Evolutionary conservation across 176 grass and related monocot species (phyloP), one percentile per base, ranked within the genome.

Genomic region (Ananas comosus): DNA sequence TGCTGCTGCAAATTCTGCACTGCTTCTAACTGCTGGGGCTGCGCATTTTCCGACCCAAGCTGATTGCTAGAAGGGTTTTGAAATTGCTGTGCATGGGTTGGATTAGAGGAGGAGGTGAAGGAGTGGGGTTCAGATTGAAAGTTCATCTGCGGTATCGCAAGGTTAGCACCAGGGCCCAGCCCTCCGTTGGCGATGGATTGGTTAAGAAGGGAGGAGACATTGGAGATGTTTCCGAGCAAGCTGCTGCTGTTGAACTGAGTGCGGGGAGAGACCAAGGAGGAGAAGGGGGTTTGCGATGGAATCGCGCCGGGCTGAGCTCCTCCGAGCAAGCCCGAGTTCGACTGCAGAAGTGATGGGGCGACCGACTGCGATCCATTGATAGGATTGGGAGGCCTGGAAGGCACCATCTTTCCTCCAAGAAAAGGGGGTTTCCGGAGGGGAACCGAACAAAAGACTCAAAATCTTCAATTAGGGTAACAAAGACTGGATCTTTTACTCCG

Each of bases 331-430:
- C 80, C 75, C 9, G 95, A 91, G 79, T 63, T 93, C 3, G 90
- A 71, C 69, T 87, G 84, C 14, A 93, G 85, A 65, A 99, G 82
- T 24, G 95, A 93, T 17, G 86, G 77, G 27, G 79, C 80, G 29
- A 86, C 79, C 13, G 85, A 86, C 56, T 88, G 89, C 72, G 85
- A 71, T 0, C 86, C 76, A 2, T 90, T 88, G 73, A 99, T 91
- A 51, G 90, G 82, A 75, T 90, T 93, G 2, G 90, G 85, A 11
- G 76, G 81, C 25, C 92, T 88, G 12, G 95, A 93, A 8, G 95
- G 80, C 64, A 99, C 65, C 95, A 99, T 94, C 76, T 75, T 84
- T 79, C 16, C 33, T 6, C 33, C 6, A 42, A 42, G 33, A 25
- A 78, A 49, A 64, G 49, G 61, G 72, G 28, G 33, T 67, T 65